Evolutionary conservation across 1,284 basidiomycete genomes (phyloP).

Genomic region (Leccinum pachyderme): DNA sequence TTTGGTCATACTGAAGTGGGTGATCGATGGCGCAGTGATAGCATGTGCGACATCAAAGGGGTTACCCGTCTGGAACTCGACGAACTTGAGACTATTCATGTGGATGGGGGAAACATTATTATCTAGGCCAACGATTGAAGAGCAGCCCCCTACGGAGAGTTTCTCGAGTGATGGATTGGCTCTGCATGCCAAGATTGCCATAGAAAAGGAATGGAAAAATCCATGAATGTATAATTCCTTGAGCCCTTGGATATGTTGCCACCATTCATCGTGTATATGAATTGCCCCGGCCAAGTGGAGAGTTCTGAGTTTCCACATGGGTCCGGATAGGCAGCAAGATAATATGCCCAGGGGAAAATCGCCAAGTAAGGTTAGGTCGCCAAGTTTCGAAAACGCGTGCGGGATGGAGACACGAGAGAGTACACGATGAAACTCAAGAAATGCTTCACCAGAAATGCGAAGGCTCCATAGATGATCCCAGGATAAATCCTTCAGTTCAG

Average conservation of each 20-base stretch:
- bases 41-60: constrained; percentile 8
- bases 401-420: constrained; percentile 31
- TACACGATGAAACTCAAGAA: constrained; percentile 13
- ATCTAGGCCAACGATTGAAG: not conserved
- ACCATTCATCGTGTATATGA: constrained; percentile 13
- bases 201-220: not conserved
- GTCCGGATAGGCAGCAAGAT: constrained; percentile 23
- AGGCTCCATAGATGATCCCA: constrained; percentile 47
- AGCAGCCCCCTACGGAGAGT: constrained; percentile 11
- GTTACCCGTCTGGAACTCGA: constrained; percentile 7
- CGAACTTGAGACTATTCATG: constrained; percentile 21
- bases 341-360: not conserved
- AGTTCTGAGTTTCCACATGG: constrained; percentile 25
- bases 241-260: constrained; percentile 20
- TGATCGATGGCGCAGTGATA: constrained; percentile 23
- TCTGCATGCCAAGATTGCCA: constrained; percentile 4
- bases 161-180: constrained; percentile 27
- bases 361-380: constrained; percentile 29
- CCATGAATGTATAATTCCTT: constrained; percentile 19
- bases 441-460: constrained; percentile 23
- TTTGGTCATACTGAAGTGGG: constrained; percentile 13
- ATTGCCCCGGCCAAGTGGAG: constrained; percentile 14
- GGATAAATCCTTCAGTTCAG: constrained; percentile 39
- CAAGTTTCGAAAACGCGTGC: constrained; percentile 34
- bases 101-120: not conserved